Evolutionary conservation across 257 asterid genomes (phyloP).

Genomic region (Handroanthus guayacan): DNA sequence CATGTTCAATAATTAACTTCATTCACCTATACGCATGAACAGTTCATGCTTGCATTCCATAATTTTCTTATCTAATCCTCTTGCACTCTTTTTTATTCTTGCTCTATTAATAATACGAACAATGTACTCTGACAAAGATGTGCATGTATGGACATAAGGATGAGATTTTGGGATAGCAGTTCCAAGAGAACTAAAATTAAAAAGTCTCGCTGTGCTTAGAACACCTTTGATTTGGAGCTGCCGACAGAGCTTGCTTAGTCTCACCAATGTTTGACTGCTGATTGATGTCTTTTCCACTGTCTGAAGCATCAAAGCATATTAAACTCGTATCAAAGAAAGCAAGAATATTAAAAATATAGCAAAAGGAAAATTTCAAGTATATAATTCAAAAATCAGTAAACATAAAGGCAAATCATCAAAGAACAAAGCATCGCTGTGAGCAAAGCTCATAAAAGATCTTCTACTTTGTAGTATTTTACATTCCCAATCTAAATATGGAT

Average conservation of each 20-base stretch:
- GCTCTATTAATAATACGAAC: constrained; percentile 17
- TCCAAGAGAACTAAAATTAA: constrained; percentile 36
- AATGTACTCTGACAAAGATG: constrained; percentile 22
- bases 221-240: constrained; percentile 73
- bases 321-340: constrained; percentile 29
- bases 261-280: constrained; percentile 61
- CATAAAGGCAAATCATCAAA: constrained; percentile 20
- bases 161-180: constrained; percentile 15
- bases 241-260: constrained; percentile 52
- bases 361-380: constrained; percentile 12
- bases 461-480: neutral
- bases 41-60: constrained; percentile 2
- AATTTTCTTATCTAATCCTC: constrained; percentile 28
- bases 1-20: constrained; percentile 19
- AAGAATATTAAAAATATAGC: constrained; percentile 15
- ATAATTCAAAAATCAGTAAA: constrained; percentile 9
- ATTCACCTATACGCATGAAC: constrained; percentile 3
- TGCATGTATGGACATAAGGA: constrained; percentile 15
- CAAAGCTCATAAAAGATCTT: neutral
- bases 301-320: constrained; percentile 55
- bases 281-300: constrained; percentile 65
- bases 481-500: too few relatives aligned
- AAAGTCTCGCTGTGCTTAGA: constrained; percentile 47
- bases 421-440: constrained; percentile 22
- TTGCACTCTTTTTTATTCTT: constrained; percentile 17